Evolutionary conservation across 2,329 filamentous ascomycete genomes (phyloP).

Genomic region (Aspergillus pseudotamarii): DNA sequence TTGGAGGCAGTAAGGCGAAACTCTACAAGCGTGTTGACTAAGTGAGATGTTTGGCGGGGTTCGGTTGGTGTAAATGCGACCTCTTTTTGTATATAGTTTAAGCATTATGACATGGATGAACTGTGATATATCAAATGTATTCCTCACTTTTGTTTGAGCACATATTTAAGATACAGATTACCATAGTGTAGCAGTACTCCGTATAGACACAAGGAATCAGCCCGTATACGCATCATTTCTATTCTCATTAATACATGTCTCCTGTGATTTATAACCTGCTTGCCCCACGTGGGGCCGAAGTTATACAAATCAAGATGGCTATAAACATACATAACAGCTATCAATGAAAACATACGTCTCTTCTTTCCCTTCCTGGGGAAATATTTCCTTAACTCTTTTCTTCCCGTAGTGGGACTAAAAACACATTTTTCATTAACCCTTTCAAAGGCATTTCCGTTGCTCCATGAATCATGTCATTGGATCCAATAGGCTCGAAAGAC

Average conservation of each 20-base stretch:
- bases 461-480: background rate
- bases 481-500: background rate
- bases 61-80: background rate
- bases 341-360: slow-evolving; percentile 12
- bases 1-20: slow-evolving; percentile 31
- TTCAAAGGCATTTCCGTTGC: background rate
- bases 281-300: slow-evolving; percentile 7
- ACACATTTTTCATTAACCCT: slow-evolving; percentile 3
- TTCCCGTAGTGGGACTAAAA: background rate
- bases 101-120: background rate
- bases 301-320: slow-evolving; percentile 18
- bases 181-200: background rate
- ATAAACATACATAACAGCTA: slow-evolving; percentile 22
- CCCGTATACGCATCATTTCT: slow-evolving; percentile 13
- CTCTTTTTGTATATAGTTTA: background rate
- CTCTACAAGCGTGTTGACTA: slow-evolving; percentile 26
- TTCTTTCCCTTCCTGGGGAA: slow-evolving; percentile 1
- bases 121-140: background rate
- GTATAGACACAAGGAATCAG: background rate
- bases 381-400: background rate
- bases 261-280: slow-evolving; percentile 16
- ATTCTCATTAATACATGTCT: slow-evolving; percentile 27
- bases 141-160: background rate
- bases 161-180: background rate
- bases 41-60: background rate